A percentile compares a stretch with the other conserved stretches of the same genome.
Conservation (phyloP, 2,329 filamentous ascomycete species). For the Tetracladium maxilliforme region DNA sequence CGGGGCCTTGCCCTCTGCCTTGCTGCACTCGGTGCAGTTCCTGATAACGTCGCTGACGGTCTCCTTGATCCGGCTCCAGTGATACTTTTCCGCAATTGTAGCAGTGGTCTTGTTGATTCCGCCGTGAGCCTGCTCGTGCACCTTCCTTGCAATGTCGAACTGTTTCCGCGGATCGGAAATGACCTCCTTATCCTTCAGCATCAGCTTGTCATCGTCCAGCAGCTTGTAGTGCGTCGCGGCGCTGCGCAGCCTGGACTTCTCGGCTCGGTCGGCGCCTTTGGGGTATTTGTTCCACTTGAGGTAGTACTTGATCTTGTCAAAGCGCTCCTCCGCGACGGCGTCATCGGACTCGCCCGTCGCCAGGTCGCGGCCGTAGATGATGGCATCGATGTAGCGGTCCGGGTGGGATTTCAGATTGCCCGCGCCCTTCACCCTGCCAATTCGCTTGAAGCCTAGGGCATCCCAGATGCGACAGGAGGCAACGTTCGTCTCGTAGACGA, state of each 20-base stretch:
- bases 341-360: constrained; percentile 52
- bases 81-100: constrained; percentile 82
- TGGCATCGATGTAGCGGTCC: constrained; percentile 37
- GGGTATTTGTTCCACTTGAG: constrained; percentile 91
- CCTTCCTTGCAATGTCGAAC: constrained; percentile 70
- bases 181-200: constrained; percentile 97
- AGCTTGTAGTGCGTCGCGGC: constrained; percentile 94
- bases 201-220: constrained; percentile 57
- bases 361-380: constrained; percentile 45
- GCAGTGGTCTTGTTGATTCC: constrained; percentile 98
- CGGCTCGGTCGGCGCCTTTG: constrained; percentile 79
- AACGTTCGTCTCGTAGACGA: constrained; percentile 62
- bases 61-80: constrained; percentile 97
- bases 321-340: constrained; percentile 84
- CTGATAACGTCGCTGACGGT: constrained; percentile 90
- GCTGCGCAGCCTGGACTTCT: constrained; percentile 87
- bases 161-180: constrained; percentile 80
- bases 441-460: constrained; percentile 58
- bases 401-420: constrained; percentile 35
- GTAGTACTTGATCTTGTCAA: constrained; percentile 97
- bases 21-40: constrained; percentile 81
- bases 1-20: constrained; percentile 54
- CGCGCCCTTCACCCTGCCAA: constrained; percentile 46
- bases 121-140: constrained; percentile 63
- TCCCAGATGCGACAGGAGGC: constrained; percentile 62